These are phyloP conservation scores for Oleoguttula mirabilis DNA, from an alignment of 495 filamentous ascomycete species.

Conservation along the genomic window DNA sequence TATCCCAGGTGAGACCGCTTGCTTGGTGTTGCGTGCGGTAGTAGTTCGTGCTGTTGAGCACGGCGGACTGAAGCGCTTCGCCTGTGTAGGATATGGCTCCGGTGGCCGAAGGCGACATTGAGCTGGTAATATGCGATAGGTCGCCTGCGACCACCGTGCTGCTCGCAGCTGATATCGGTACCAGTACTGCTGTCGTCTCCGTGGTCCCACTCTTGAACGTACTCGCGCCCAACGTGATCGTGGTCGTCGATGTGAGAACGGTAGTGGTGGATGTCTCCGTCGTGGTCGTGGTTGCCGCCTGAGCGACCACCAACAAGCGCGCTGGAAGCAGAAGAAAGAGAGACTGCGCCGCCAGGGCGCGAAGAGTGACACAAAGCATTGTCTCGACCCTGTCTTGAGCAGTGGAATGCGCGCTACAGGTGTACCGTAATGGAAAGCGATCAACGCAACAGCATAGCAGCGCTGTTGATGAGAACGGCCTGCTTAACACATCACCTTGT, in stretches of 20 bases:
- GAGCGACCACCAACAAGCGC: not conserved
- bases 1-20: conserved; percentile 51
- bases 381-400: not conserved
- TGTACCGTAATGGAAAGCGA: too few relatives aligned
- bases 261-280: conserved; percentile 12
- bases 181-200: conserved; percentile 2
- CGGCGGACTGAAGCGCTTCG: conserved; percentile 22
- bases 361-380: not conserved
- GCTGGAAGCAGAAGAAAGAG: conserved; percentile 1
- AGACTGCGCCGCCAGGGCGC: conserved; percentile 5
- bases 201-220: not conserved
- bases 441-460: not conserved
- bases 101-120: conserved; percentile 1
- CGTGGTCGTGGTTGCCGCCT: conserved; percentile 8
- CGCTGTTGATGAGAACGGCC: not conserved
- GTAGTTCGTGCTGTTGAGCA: conserved; percentile 55
- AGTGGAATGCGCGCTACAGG: not conserved
- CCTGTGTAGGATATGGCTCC: conserved; percentile 6
- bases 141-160: not conserved
- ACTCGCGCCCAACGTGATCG: conserved; percentile 1
- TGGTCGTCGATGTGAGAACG: conserved; percentile 10
- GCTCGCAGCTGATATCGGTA: too few relatives aligned
- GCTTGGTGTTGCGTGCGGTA: conserved; percentile 58
- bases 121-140: too few relatives aligned
- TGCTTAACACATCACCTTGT: not conserved